These are phyloP conservation scores for Closterium sp. DNA, from an alignment of 139 green algal genomes.

Conservation along the genomic window DNA sequence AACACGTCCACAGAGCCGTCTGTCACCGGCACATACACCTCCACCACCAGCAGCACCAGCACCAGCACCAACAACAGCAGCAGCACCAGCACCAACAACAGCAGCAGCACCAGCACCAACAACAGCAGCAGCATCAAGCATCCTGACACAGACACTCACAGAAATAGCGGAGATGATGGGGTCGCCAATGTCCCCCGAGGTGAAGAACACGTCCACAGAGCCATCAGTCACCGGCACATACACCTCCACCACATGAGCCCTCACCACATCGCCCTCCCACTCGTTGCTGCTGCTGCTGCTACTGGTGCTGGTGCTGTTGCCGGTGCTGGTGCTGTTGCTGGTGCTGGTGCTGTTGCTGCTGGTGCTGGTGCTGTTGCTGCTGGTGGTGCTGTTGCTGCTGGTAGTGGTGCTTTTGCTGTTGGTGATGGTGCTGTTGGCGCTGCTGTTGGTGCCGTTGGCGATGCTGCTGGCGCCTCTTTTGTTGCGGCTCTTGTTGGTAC, in stretches of 20 bases:
- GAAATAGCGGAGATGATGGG: slow-evolving; percentile 30
- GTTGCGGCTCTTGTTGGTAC: too few relatives aligned
- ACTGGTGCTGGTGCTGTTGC: background rate
- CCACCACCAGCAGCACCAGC: too few relatives aligned
- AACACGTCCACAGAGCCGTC: slow-evolving; percentile 25
- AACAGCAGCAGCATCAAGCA: too few relatives aligned
- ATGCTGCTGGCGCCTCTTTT: background rate
- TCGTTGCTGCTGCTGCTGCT: background rate
- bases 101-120: too few relatives aligned
- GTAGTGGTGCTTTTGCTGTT: background rate
- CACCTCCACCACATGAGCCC: slow-evolving; percentile 7
- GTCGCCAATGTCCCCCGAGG: slow-evolving; percentile 8
- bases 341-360: too few relatives aligned
- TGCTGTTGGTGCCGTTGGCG: background rate
- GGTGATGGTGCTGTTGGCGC: too few relatives aligned
- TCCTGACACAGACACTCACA: too few relatives aligned
- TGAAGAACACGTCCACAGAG: slow-evolving; percentile 28
- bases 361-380: background rate
- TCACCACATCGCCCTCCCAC: background rate
- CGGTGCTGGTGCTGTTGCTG: too few relatives aligned
- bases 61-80: too few relatives aligned
- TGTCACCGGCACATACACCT: slow-evolving; percentile 19
- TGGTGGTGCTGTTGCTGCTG: background rate
- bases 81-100: too few relatives aligned
- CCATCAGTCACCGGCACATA: slow-evolving; percentile 22